These are phyloP conservation scores for Colletotrichum caudatum DNA, from an alignment of 2,329 filamentous ascomycete species.

Conservation along the genomic window DNA sequence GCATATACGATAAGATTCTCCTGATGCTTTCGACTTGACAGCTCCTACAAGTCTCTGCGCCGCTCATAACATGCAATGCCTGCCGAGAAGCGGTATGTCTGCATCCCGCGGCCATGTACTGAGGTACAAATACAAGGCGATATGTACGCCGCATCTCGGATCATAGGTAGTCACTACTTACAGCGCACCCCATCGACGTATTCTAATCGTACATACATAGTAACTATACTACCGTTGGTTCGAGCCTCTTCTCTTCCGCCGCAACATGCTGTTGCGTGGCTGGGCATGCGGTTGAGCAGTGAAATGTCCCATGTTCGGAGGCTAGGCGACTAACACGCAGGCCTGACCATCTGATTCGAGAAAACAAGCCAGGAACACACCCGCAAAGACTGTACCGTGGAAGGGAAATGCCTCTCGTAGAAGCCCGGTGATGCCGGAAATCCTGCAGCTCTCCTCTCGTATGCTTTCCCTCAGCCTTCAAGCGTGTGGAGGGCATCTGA, in stretches of 20 bases:
- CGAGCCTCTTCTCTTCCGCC: not conserved
- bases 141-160: not conserved
- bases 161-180: not conserved
- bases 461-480: conserved; percentile 37
- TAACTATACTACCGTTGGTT: not conserved
- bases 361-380: not conserved
- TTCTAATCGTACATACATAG: not conserved
- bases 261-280: not conserved
- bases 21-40: conserved; percentile 11
- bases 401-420: not conserved
- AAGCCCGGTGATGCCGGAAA: conserved; percentile 27
- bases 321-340: not conserved
- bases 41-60: not conserved
- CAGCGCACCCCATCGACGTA: not conserved
- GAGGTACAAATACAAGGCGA: not conserved
- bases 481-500: conserved; percentile 36
- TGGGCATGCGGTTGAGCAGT: not conserved
- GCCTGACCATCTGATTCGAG: not conserved
- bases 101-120: conserved; percentile 24
- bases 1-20: conserved; percentile 15
- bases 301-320: not conserved
- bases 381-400: not conserved
- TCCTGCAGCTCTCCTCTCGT: conserved; percentile 20
- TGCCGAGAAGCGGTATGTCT: conserved; percentile 23
- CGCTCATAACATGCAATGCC: conserved; percentile 22